These are phyloP conservation scores for Saccharomyces uvarum DNA, from an alignment of 1,139 yeast species.

Conservation along the genomic window DNA sequence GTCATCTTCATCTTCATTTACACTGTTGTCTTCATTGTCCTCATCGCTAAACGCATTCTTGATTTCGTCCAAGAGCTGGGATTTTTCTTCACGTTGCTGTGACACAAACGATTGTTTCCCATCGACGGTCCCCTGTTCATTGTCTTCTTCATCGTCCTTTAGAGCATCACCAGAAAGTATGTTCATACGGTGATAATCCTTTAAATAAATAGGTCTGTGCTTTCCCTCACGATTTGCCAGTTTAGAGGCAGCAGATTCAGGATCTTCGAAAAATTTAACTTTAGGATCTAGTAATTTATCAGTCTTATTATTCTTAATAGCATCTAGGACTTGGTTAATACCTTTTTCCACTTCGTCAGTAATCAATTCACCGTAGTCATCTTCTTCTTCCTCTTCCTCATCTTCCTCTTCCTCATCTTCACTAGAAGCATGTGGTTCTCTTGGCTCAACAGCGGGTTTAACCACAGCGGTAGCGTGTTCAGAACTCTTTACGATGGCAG, in stretches of 20 bases:
- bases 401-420: constrained; percentile 21
- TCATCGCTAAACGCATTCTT: constrained; percentile 53
- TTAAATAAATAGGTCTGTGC: constrained; percentile 77
- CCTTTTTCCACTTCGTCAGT: constrained; percentile 83
- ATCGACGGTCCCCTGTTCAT: constrained; percentile 40
- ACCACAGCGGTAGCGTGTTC: constrained; percentile 16
- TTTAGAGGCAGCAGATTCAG: constrained; percentile 37
- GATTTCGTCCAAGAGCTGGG: constrained; percentile 65
- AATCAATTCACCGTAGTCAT: constrained; percentile 80
- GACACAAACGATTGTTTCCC: constrained; percentile 62
- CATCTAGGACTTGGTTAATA: constrained; percentile 59
- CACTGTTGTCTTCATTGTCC: constrained; percentile 39
- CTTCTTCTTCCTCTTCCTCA: constrained; percentile 54
- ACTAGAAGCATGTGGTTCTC: constrained; percentile 21
- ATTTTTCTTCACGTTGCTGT: constrained; percentile 70
- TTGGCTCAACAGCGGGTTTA: constrained; percentile 21
- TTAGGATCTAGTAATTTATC: constrained; percentile 55
- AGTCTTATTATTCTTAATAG: constrained; percentile 59
- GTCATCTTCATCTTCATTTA: constrained; percentile 41
- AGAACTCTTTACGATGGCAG: constrained; percentile 17
- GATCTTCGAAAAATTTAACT: constrained; percentile 63
- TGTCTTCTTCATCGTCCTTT: constrained; percentile 43
- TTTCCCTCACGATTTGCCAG: constrained; percentile 30
- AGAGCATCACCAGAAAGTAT: constrained; percentile 55
- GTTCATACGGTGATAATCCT: constrained; percentile 86